Percentiles rank a stretch among this genome's conserved stretches.
phyloP scores from a whole-genome alignment of 2,329 filamentous ascomycete genomes.

The Cytospora schulzeri region DNA sequence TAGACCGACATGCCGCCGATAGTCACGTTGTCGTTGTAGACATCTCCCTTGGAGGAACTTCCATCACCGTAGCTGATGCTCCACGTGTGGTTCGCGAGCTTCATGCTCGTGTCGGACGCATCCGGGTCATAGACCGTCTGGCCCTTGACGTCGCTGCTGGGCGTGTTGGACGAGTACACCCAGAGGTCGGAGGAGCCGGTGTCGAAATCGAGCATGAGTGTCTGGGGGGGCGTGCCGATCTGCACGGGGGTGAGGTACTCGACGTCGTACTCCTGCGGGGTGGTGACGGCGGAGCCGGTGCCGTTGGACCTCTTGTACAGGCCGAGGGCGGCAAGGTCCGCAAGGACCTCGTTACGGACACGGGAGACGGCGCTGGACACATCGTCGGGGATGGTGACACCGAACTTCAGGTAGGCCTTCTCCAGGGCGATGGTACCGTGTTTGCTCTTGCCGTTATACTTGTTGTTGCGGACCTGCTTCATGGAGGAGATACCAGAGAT shows the following conservation, averaged over 20 bases:
- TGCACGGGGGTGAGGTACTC: constrained; percentile 40
- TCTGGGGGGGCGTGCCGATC: constrained; percentile 45
- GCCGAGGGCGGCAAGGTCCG: constrained; percentile 24
- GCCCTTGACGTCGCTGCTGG: constrained; percentile 35
- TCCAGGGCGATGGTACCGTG: constrained; percentile 40
- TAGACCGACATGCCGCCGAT: constrained; percentile 46
- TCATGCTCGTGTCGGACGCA: constrained; percentile 43
- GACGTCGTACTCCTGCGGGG: constrained; percentile 38
- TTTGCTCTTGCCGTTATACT: constrained; percentile 34
- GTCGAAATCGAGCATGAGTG: constrained; percentile 47
- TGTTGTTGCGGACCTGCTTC: constrained; percentile 31
- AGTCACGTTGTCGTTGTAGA: constrained; percentile 48
- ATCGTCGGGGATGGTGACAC: constrained; percentile 37
- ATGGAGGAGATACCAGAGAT: constrained; percentile 26
- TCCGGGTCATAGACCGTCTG: constrained; percentile 45
- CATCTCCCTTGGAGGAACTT: constrained; percentile 44
- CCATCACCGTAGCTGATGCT: constrained; percentile 49
- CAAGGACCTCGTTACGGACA: constrained; percentile 25
- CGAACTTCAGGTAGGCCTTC: constrained; percentile 44
- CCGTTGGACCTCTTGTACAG: constrained; percentile 36
- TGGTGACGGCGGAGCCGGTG: constrained; percentile 35
- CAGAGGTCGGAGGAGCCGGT: constrained; percentile 49
- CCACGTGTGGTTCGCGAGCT: constrained; percentile 43
- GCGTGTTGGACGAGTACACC: constrained; percentile 39
- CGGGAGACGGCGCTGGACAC: constrained; percentile 37